Percentiles rank a stretch among this genome's conserved stretches.
Evolutionary conservation across 192 early-diverging fungal species (phyloP).

Genomic region (Oehlia diaphana): DNA sequence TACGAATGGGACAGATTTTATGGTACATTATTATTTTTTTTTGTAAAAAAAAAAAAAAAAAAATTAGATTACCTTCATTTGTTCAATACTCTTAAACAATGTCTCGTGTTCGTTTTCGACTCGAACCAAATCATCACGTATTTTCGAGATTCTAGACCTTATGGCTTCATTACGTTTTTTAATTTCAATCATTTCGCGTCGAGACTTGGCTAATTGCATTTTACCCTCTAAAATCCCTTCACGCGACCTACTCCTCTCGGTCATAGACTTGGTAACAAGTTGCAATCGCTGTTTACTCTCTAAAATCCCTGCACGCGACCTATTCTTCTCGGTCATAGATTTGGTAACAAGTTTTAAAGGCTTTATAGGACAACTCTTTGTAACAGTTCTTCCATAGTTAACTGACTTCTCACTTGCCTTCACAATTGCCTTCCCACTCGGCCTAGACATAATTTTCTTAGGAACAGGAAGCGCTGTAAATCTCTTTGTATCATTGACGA

Average conservation of each 20-base stretch:
- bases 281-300: not conserved
- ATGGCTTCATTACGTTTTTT: not conserved
- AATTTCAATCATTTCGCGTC: not conserved
- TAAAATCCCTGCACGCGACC: not conserved
- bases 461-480: too few relatives aligned
- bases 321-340: not conserved
- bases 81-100: not conserved
- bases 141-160: not conserved
- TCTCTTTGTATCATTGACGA: not conserved
- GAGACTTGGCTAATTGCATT: not conserved
- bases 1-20: not conserved
- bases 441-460: too few relatives aligned
- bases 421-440: too few relatives aligned
- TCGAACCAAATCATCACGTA: not conserved
- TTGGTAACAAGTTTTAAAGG: not conserved
- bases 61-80: not conserved
- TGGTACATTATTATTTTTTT: not conserved
- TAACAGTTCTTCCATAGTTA: not conserved
- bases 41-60: not conserved
- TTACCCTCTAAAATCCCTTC: not conserved
- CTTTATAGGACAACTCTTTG: not conserved
- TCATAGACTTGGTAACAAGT: not conserved
- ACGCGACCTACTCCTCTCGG: not conserved
- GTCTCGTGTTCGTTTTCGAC: not conserved
- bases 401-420: not conserved